phyloP scores from a whole-genome alignment of 75 land plant species.

The Larix kaempferi region DNA sequence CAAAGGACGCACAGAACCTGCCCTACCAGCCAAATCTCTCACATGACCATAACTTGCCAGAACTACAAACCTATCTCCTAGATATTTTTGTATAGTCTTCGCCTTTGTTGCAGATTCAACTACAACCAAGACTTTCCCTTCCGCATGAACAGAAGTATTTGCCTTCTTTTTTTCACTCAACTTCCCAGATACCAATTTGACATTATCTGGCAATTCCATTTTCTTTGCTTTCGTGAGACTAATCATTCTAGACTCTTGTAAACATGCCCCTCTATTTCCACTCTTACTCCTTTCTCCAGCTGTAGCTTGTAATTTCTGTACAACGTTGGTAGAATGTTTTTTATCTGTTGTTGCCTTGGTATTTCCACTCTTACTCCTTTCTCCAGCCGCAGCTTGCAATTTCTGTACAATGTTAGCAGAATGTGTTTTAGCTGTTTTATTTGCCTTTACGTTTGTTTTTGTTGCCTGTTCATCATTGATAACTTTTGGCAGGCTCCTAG shows the following conservation, averaged over 20 bases:
- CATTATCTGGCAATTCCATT: background rate
- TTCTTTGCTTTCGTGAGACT: background rate
- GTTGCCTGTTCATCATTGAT: background rate
- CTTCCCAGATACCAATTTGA: background rate
- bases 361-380: background rate
- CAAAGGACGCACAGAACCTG: conserved; percentile 94
- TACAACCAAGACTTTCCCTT: conserved; percentile 72
- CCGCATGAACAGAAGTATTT: too few relatives aligned
- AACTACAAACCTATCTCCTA: conserved; percentile 76
- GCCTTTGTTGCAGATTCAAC: conserved; percentile 96
- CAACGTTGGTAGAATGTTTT: background rate
- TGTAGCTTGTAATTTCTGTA: too few relatives aligned
- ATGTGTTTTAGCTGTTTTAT: background rate
- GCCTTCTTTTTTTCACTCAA: background rate
- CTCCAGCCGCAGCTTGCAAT: too few relatives aligned
- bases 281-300: background rate
- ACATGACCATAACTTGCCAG: conserved; percentile 97
- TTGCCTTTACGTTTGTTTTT: background rate
- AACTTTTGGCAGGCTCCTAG: background rate
- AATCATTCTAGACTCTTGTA: background rate
- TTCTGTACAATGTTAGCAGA: background rate
- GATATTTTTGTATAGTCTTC: conserved; percentile 84
- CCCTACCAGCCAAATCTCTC: conserved; percentile 82
- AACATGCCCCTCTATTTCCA: background rate
- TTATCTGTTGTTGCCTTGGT: background rate